phyloP scores from a whole-genome alignment of 2,329 filamentous ascomycete species.

The Macrophomina phaseolina region DNA sequence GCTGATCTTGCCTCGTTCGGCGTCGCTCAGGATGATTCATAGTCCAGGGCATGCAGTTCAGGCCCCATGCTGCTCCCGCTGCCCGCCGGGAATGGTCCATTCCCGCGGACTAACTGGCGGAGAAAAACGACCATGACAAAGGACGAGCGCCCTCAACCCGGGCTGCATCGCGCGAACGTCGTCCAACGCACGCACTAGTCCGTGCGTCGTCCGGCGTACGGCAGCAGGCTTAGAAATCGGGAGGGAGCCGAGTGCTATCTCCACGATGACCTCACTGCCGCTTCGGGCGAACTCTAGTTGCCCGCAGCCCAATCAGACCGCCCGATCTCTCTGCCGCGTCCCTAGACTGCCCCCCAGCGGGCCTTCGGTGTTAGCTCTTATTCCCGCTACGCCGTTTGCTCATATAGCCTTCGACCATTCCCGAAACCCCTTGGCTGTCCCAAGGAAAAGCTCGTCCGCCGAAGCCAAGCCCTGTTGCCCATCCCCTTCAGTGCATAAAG shows the following conservation, averaged over 20 bases:
- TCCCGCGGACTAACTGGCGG: neutral
- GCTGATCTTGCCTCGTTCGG: neutral
- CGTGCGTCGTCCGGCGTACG: constrained; percentile 5
- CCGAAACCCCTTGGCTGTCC: neutral
- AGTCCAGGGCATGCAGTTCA: neutral
- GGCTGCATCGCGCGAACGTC: neutral
- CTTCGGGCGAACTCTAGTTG: constrained; percentile 7
- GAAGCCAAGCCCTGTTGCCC: neutral
- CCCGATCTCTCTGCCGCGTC: neutral
- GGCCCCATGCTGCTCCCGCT: neutral
- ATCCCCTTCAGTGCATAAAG: neutral
- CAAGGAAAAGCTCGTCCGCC: neutral
- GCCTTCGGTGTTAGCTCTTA: constrained; percentile 22
- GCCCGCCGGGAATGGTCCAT: neutral
- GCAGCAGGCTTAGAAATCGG: constrained; percentile 21
- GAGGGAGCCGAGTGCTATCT: constrained; percentile 1
- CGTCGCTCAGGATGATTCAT: neutral
- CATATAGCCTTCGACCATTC: neutral
- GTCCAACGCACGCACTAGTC: neutral
- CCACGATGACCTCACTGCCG: constrained; percentile 24
- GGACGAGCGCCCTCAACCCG: too few species aligned
- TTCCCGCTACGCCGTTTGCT: neutral
- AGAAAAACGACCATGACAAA: neutral
- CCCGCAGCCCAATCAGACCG: neutral
- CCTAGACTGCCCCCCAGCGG: neutral